Evolutionary conservation across 1,284 basidiomycete genomes (phyloP).

Genomic region (Mixia osmundae): DNA sequence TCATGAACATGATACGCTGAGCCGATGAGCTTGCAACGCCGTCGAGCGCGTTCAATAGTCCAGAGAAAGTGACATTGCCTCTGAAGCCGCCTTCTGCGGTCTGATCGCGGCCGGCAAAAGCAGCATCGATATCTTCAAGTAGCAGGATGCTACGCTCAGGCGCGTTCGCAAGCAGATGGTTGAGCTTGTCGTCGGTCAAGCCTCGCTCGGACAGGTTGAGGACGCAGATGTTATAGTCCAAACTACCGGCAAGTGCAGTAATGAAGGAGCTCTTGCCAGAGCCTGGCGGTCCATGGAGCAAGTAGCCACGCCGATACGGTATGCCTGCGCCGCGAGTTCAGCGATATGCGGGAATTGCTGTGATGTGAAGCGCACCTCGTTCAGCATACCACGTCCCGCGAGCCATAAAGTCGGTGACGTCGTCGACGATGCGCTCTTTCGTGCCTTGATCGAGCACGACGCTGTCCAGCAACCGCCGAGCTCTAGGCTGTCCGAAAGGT

Average conservation of each 20-base stretch:
- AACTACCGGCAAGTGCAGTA: constrained; percentile 74
- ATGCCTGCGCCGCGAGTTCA: constrained; percentile 39
- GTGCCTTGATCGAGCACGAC: constrained; percentile 72
- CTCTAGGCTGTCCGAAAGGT: constrained; percentile 76
- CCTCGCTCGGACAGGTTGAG: constrained; percentile 92
- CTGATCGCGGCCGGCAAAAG: constrained; percentile 75
- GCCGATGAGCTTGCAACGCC: constrained; percentile 83
- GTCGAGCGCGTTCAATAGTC: constrained; percentile 88
- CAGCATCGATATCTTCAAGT: constrained; percentile 96
- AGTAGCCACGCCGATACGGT: constrained; percentile 85
- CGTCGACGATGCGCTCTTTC: constrained; percentile 50
- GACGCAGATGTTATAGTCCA: constrained; percentile 88
- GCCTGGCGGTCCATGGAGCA: constrained; percentile 86
- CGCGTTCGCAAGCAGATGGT: constrained; percentile 73
- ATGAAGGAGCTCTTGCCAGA: constrained; percentile 98
- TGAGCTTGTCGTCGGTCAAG: constrained; percentile 87
- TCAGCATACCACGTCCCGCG: constrained; percentile 89
- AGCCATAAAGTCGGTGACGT: constrained; percentile 58
- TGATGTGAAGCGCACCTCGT: constrained; percentile 36
- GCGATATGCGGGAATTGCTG: not conserved
- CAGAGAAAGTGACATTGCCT: constrained; percentile 76
- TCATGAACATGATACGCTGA: constrained; percentile 96
- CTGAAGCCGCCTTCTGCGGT: constrained; percentile 35
- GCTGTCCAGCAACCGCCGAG: constrained; percentile 63
- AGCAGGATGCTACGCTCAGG: constrained; percentile 81